phyloP scores from a whole-genome alignment of 2,329 filamentous ascomycete species.

The Fonsecaea monophora region DNA sequence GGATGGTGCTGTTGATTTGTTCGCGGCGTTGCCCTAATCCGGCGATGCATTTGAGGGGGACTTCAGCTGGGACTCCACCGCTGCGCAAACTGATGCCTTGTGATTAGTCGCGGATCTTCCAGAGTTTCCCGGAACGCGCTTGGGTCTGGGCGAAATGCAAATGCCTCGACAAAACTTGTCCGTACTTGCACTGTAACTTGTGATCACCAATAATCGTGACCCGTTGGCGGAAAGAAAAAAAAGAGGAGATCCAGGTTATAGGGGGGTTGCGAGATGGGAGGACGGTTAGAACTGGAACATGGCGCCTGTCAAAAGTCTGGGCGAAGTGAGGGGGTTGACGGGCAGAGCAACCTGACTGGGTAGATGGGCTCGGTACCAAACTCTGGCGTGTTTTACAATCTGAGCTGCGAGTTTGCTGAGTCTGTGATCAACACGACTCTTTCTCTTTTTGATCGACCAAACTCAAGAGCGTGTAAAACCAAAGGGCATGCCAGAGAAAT shows the following conservation, averaged over 20 bases:
- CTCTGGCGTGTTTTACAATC: background rate
- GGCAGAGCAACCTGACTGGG: background rate
- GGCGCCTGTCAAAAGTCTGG: constrained; percentile 1
- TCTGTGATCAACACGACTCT: too few species aligned
- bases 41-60: background rate
- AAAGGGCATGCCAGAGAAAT: too few species aligned
- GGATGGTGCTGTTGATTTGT: background rate
- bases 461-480: too few species aligned
- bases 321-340: background rate
- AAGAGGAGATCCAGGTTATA: too few species aligned
- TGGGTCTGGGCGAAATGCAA: background rate
- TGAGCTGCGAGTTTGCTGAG: too few species aligned
- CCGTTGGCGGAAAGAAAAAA: too few species aligned
- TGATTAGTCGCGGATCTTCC: background rate
- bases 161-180: too few species aligned
- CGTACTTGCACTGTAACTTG: too few species aligned
- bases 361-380: background rate
- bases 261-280: background rate
- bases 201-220: too few species aligned
- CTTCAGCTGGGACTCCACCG: background rate
- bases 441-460: too few species aligned
- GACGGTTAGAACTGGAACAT: background rate
- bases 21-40: background rate
- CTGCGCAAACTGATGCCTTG: background rate
- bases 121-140: background rate